Evolutionary conservation across 2,329 filamentous ascomycete genomes (phyloP), one percentile per base, ranked within the genome.

Genomic region (Trichoderma breve): DNA sequence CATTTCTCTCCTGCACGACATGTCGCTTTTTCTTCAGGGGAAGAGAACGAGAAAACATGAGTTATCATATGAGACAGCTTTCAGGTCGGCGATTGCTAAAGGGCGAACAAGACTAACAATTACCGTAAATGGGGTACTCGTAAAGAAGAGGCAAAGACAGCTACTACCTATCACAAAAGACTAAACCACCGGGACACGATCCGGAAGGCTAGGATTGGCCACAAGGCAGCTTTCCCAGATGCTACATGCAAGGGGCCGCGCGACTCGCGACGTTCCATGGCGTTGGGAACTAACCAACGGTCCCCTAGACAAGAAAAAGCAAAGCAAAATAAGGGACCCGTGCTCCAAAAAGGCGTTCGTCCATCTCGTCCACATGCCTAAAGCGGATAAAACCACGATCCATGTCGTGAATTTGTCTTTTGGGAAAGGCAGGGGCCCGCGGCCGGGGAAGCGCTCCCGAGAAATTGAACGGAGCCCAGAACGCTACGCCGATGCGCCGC

Each of bases 401-500:
- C 65, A 47, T 51, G 66, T 58, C 24, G 55, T 57, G 64, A 24
- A 39, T n/a, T 39, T 58, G 32, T 21, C n/a, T 68, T 15, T 21
- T 24, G 21, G 24, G 53, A 34, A 26, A 43, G 7, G 43, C 43
- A 51, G 43, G 43, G 43, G n/a, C n/a, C 4, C 43, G 43, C 43
- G 66, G 66, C 21, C 66, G 66, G 66, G 55, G 66, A 69, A 69
- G 66, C 55, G 55, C 14, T 67, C 66, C 66, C 66, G 66, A 58
- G 53, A 58, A 61, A 69, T 69, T 32, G 55, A 61, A 53, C 47
- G 63, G 47, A 51, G 60, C 21, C 14, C 60, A 21, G 43, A 34
- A 24, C 43, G 14, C 28, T 21, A 53, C 63, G 36, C 28, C n/a
- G 21, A 28, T 43, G 60, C 60, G 32, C 60, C 60, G 32, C 57